phyloP scores from a whole-genome alignment of 2,329 filamentous ascomycete species.

The Exophiala lecanii-corni region DNA sequence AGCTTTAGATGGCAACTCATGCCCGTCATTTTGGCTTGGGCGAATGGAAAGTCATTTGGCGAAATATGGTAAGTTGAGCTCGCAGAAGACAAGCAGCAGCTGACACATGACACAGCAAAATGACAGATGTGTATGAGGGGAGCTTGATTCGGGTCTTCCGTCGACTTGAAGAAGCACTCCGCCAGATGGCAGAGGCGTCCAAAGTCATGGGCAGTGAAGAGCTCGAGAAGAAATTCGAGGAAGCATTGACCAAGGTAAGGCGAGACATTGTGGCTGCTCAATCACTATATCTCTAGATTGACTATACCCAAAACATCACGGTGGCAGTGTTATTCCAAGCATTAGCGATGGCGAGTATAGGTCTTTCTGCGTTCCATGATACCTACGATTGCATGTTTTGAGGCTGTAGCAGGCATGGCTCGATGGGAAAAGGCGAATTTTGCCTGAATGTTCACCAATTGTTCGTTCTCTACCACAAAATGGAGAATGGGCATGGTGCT shows the following conservation, averaged over 20 bases:
- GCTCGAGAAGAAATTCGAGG: constrained; percentile 50
- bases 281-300: constrained; percentile 67
- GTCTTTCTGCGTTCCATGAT: constrained; percentile 5
- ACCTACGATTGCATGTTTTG: constrained; percentile 2
- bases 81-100: constrained; percentile 8
- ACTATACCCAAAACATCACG: too few species aligned
- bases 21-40: constrained; percentile 93
- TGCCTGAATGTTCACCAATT: too few species aligned
- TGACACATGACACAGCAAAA: constrained; percentile 62
- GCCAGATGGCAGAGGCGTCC: constrained; percentile 90
- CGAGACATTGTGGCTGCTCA: constrained; percentile 93
- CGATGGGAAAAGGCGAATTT: not conserved
- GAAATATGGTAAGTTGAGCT: constrained; percentile 77
- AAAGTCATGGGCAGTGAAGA: constrained; percentile 99
- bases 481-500: too few species aligned
- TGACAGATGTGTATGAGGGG: constrained; percentile 97
- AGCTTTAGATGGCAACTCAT: constrained; percentile 92
- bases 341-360: not conserved
- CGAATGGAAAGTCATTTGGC: constrained; percentile 81
- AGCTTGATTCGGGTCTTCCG: constrained; percentile 95
- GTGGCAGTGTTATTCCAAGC: not conserved
- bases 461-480: too few species aligned
- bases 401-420: not conserved
- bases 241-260: constrained; percentile 39
- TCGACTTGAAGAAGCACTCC: constrained; percentile 84